phyloP scores from a whole-genome alignment of 805 yeast genomes.

The Ogataea wickerhamii region DNA sequence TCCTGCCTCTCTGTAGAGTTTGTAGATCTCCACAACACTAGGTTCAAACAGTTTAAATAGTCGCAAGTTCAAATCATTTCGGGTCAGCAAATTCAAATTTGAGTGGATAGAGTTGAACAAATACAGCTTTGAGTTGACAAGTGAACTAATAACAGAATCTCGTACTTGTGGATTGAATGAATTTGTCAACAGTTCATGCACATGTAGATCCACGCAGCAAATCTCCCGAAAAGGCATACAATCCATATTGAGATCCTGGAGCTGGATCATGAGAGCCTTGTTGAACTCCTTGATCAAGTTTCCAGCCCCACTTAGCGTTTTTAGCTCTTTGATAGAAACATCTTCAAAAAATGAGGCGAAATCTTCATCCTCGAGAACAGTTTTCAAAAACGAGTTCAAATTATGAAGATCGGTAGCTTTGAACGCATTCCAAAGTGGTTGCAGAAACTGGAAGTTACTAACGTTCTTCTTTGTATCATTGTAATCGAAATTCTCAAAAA shows the following conservation, averaged over 20 bases:
- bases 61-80: constrained; percentile 15
- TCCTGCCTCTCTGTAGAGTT: constrained; percentile 76
- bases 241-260: constrained; percentile 25
- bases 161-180: constrained; percentile 45
- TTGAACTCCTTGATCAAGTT: constrained; percentile 17
- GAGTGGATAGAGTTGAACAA: constrained; percentile 28
- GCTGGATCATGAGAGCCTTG: constrained; percentile 12
- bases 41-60: constrained; percentile 46
- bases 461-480: constrained; percentile 7
- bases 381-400: constrained; percentile 19
- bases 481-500: constrained; percentile 22
- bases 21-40: constrained; percentile 50
- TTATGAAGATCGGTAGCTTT: constrained; percentile 6
- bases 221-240: constrained; percentile 38
- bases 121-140: constrained; percentile 37
- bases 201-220: constrained; percentile 31
- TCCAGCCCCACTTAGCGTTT: constrained; percentile 6
- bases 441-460: constrained; percentile 18
- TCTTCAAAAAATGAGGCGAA: constrained; percentile 19
- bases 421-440: constrained; percentile 21
- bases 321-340: constrained; percentile 7
- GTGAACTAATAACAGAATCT: constrained; percentile 36
- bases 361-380: constrained; percentile 23
- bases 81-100: constrained; percentile 9
- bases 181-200: constrained; percentile 28